Evolutionary conservation across 352 stramenopile species (phyloP).

Genomic region (Globisporangium megalacanthum): DNA sequence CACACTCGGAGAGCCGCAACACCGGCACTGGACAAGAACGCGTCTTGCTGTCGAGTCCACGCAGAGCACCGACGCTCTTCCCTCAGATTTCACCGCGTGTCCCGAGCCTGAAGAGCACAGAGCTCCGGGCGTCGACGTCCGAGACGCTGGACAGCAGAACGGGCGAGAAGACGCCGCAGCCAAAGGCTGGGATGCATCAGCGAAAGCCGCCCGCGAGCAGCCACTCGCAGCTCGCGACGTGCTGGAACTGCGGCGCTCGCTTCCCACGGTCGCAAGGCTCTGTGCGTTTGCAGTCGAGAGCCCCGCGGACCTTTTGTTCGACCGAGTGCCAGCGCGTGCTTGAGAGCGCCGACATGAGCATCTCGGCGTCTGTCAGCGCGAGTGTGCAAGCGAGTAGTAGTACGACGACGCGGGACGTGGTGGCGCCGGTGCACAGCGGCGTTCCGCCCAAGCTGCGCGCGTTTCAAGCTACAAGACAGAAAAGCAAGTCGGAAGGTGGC

Average conservation of each 20-base stretch:
- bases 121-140: neutral
- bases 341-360: slow-evolving; percentile 34
- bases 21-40: neutral
- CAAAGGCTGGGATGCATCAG: slow-evolving; percentile 13
- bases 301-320: slow-evolving; percentile 32
- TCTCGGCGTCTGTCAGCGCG: slow-evolving; percentile 28
- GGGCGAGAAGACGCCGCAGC: slow-evolving; percentile 3
- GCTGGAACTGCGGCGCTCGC: slow-evolving; percentile 56
- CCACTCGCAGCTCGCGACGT: slow-evolving; percentile 32
- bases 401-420: neutral
- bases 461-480: slow-evolving; percentile 1
- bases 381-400: slow-evolving; percentile 13
- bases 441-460: slow-evolving; percentile 1
- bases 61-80: slow-evolving; percentile 12
- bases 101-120: slow-evolving; percentile 5
- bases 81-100: slow-evolving; percentile 24
- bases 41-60: neutral
- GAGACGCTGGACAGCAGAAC: neutral
- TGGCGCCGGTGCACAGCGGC: neutral
- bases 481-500: slow-evolving; percentile 2
- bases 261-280: slow-evolving; percentile 32
- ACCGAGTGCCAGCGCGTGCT: slow-evolving; percentile 30
- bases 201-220: slow-evolving; percentile 26
- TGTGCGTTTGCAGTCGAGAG: slow-evolving; percentile 10
- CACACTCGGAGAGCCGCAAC: neutral